Conservation (phyloP, 768 basidiomycete genomes). For the Suillus variegatus region DNA sequence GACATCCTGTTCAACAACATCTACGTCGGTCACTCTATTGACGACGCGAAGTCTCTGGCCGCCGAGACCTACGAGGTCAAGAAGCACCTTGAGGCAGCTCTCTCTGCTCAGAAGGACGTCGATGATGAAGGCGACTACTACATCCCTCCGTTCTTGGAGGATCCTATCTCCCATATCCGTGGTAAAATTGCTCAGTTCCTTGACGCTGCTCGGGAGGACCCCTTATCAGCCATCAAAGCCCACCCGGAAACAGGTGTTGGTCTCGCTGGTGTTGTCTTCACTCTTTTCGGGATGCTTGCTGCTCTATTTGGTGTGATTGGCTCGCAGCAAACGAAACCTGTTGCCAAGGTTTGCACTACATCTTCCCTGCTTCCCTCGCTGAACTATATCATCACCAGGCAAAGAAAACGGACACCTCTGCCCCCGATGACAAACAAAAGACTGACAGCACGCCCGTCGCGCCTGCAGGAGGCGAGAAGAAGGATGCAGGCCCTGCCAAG, state of each 20-base stretch:
- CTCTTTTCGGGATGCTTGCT: slow-evolving; percentile 84
- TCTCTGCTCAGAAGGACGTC: slow-evolving; percentile 41
- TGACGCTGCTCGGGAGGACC: slow-evolving; percentile 73
- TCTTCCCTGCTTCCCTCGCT: not conserved
- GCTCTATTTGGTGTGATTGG: slow-evolving; percentile 79
- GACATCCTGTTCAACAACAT: slow-evolving; percentile 93
- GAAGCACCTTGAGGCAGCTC: slow-evolving; percentile 74
- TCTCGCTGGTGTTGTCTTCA: slow-evolving; percentile 71
- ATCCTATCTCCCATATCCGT: slow-evolving; percentile 56
- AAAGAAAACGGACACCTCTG: slow-evolving; percentile 75
- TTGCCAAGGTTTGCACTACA: slow-evolving; percentile 55
- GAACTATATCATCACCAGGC: slow-evolving; percentile 41
- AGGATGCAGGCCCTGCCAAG: slow-evolving; percentile 67
- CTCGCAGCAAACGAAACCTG: slow-evolving; percentile 67
- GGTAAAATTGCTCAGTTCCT: slow-evolving; percentile 78
- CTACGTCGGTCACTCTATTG: slow-evolving; percentile 87
- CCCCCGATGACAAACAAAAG: slow-evolving; percentile 67
- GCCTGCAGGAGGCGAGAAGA: slow-evolving; percentile 72
- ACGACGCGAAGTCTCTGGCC: slow-evolving; percentile 83
- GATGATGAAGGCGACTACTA: slow-evolving; percentile 49
- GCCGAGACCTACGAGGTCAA: slow-evolving; percentile 91
- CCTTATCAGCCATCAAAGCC: slow-evolving; percentile 79
- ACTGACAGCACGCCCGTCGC: slow-evolving; percentile 66
- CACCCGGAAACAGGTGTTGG: slow-evolving; percentile 87
- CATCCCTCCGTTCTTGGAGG: slow-evolving; percentile 57